phyloP scores from a whole-genome alignment of 129 eudicot species.

The Solidago caesia region DNA sequence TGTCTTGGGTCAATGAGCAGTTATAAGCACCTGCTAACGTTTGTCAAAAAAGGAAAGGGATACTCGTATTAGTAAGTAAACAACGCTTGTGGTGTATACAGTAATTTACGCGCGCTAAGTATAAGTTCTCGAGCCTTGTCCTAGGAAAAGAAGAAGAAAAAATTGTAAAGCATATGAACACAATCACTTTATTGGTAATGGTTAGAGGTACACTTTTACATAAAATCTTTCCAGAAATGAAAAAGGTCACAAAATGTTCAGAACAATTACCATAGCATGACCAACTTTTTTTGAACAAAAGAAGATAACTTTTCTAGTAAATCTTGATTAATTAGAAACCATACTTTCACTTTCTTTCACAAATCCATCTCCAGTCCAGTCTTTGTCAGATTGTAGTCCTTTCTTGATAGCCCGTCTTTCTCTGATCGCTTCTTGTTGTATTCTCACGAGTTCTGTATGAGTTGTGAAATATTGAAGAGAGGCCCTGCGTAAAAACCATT shows the following conservation, averaged over 20 bases:
- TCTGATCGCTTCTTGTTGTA: conserved; percentile 83
- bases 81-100: too few relatives aligned
- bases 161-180: not conserved
- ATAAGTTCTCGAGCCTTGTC: too few relatives aligned
- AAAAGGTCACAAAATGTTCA: not conserved
- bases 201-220: conserved; percentile 20
- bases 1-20: too few relatives aligned
- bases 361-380: conserved; percentile 99
- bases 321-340: conserved; percentile 69
- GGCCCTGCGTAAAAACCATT: conserved; percentile 38
- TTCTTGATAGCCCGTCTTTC: conserved; percentile 69
- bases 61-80: too few relatives aligned
- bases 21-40: too few relatives aligned
- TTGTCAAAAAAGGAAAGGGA: too few relatives aligned
- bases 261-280: conserved; percentile 11
- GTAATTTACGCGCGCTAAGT: too few relatives aligned
- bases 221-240: conserved; percentile 5
- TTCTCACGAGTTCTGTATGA: conserved; percentile 75
- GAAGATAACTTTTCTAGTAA: not conserved
- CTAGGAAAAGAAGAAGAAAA: too few relatives aligned
- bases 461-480: conserved; percentile 94
- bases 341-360: conserved; percentile 92
- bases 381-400: conserved; percentile 86
- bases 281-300: not conserved
- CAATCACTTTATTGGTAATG: conserved; percentile 23